A percentile compares a stretch with the other conserved stretches of the same genome.
phyloP scores from a whole-genome alignment of 148 eudicot genomes.

The Amaranthus cruentus region DNA sequence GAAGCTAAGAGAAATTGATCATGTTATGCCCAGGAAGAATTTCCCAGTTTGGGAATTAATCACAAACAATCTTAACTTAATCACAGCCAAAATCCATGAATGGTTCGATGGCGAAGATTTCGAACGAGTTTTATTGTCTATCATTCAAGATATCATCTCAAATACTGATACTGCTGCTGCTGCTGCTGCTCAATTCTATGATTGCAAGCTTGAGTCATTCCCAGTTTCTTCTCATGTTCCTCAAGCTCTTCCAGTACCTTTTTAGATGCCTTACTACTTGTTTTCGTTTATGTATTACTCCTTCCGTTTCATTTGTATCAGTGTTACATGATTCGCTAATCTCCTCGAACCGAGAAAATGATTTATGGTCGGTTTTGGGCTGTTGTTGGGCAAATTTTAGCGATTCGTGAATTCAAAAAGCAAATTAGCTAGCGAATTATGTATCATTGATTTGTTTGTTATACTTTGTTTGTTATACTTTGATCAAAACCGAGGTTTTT shows the following conservation, averaged over 20 bases:
- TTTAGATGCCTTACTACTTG: neutral
- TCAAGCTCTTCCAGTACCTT: slow-evolving; percentile 39
- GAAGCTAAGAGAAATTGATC: slow-evolving; percentile 47
- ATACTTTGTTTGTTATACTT: too few species aligned
- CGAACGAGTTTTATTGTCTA: slow-evolving; percentile 35
- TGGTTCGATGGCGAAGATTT: slow-evolving; percentile 63
- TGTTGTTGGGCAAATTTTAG: too few species aligned
- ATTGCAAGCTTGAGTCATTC: slow-evolving; percentile 46
- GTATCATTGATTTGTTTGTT: too few species aligned
- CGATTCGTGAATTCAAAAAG: too few species aligned
- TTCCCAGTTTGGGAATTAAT: slow-evolving; percentile 70
- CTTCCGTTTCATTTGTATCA: too few species aligned
- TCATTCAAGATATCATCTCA: slow-evolving; percentile 25
- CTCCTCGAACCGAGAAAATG: too few species aligned
- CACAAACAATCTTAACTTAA: slow-evolving; percentile 28
- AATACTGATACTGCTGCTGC: slow-evolving; percentile 9
- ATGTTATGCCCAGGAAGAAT: slow-evolving; percentile 69
- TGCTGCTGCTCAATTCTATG: slow-evolving; percentile 18
- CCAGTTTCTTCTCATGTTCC: slow-evolving; percentile 36
- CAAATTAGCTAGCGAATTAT: too few species aligned
- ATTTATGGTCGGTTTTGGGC: too few species aligned
- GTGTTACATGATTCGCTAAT: too few species aligned
- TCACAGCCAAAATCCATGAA: slow-evolving; percentile 52
- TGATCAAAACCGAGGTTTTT: too few species aligned
- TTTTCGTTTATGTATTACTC: too few species aligned